A percentile compares a stretch with the other conserved stretches of the same genome.
phyloP scores from a whole-genome alignment of 78 protist species.

The Dictyostelium purpureum region DNA sequence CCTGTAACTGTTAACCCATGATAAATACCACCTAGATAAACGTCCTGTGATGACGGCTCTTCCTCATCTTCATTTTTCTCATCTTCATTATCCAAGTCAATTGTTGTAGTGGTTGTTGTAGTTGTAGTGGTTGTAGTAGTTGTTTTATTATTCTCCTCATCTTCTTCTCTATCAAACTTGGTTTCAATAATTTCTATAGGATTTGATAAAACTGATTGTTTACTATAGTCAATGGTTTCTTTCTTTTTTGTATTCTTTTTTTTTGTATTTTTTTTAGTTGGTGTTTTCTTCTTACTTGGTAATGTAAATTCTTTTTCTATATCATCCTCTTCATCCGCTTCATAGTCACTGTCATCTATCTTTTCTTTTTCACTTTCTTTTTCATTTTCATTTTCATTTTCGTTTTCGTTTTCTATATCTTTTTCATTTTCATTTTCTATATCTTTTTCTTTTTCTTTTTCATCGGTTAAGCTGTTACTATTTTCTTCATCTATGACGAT shows the following conservation, averaged over 20 bases:
- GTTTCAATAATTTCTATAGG: conserved; percentile 14
- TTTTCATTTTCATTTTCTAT: neutral
- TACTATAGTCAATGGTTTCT: neutral
- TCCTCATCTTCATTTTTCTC: neutral
- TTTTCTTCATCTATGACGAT: conserved; percentile 7
- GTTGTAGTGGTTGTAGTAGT: neutral
- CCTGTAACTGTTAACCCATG: conserved; percentile 41
- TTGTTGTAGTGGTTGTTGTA: neutral
- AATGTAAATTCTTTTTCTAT: neutral
- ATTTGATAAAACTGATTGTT: too few relatives aligned
- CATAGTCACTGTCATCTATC: neutral
- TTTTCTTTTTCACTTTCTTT: neutral
- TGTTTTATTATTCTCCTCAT: neutral
- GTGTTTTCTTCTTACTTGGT: neutral
- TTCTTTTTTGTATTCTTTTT: neutral
- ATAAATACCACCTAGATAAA: conserved; percentile 47
- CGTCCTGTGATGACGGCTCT: neutral
- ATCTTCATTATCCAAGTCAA: neutral
- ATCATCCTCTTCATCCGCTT: neutral
- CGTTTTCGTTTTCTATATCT: neutral
- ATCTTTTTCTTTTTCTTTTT: neutral
- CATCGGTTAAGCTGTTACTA: neutral
- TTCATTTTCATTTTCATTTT: neutral
- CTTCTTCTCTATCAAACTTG: neutral
- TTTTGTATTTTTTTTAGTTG: neutral